Percentiles rank a stretch among this genome's conserved stretches.
These are phyloP conservation scores for Yamadazyma tumulicola DNA, from an alignment of 805 yeast genomes.

Conservation along the genomic window DNA sequence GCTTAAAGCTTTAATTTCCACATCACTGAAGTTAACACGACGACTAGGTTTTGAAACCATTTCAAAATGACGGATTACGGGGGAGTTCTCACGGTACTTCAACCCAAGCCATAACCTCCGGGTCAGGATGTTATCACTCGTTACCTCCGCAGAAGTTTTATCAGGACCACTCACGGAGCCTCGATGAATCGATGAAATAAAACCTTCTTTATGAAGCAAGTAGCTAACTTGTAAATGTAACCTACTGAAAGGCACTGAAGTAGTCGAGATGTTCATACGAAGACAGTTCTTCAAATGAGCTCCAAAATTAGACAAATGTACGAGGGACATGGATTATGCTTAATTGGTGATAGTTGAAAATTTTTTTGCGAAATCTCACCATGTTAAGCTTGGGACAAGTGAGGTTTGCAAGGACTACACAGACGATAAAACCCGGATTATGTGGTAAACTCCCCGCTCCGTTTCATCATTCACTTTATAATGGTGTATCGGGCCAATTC, in stretches of 20 bases:
- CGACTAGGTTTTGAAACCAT: slow-evolving; percentile 85
- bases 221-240: slow-evolving; percentile 80
- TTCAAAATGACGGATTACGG: slow-evolving; percentile 69
- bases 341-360: too few relatives aligned
- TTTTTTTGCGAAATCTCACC: too few relatives aligned
- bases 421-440: too few relatives aligned
- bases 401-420: too few relatives aligned
- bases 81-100: slow-evolving; percentile 76
- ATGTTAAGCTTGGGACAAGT: too few relatives aligned
- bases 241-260: slow-evolving; percentile 79
- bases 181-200: slow-evolving; percentile 75
- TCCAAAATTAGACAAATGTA: slow-evolving; percentile 77
- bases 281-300: slow-evolving; percentile 88
- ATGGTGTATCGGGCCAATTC: too few relatives aligned
- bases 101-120: slow-evolving; percentile 90
- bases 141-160: slow-evolving; percentile 63
- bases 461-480: too few relatives aligned
- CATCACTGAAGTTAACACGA: slow-evolving; percentile 56
- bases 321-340: slow-evolving; percentile 74
- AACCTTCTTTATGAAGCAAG: slow-evolving; percentile 88
- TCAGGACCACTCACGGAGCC: slow-evolving; percentile 90
- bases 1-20: slow-evolving; percentile 70
- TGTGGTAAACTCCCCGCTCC: too few relatives aligned
- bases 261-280: slow-evolving; percentile 65
- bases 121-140: slow-evolving; percentile 81